Percentiles rank a stretch among this genome's conserved stretches.
Conservation (phyloP, 192 early-diverging fungal species). For the Mortierella claussenii region DNA sequence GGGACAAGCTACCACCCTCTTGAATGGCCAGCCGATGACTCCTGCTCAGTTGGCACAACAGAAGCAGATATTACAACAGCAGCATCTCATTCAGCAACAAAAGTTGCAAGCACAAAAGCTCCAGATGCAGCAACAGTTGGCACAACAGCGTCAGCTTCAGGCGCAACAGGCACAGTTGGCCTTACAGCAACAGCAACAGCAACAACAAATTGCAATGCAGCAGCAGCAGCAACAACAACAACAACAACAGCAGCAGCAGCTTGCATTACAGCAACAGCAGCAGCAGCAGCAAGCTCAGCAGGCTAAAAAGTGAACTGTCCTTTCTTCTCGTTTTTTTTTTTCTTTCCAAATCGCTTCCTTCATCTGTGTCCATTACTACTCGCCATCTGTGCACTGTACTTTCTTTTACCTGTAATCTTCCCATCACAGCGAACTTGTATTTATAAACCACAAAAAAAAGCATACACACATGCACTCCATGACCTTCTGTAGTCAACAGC, state of each 20-base stretch:
- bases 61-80: constrained; percentile 29
- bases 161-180: constrained; percentile 24
- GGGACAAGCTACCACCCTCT: constrained; percentile 1
- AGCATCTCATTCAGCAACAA: constrained; percentile 36
- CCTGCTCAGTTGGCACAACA: constrained; percentile 35
- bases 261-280: constrained; percentile 9
- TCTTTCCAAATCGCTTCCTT: neutral
- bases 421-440: neutral
- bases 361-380: neutral
- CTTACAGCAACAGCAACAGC: constrained; percentile 41
- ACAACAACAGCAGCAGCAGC: constrained; percentile 33
- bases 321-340: neutral
- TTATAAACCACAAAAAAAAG: neutral
- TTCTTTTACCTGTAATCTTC: neutral
- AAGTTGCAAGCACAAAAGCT: constrained; percentile 26
- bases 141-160: constrained; percentile 26
- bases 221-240: constrained; percentile 40
- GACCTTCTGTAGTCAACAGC: no score
- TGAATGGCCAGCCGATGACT: constrained; percentile 40
- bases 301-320: constrained; percentile 6
- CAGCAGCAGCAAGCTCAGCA: constrained; percentile 13
- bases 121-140: constrained; percentile 29
- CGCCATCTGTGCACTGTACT: neutral
- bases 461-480: no score
- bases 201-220: constrained; percentile 38